These are phyloP conservation scores for Oryza nivara DNA, from an alignment of 176 grass and related monocot genomes.

Conservation along the genomic window DNA sequence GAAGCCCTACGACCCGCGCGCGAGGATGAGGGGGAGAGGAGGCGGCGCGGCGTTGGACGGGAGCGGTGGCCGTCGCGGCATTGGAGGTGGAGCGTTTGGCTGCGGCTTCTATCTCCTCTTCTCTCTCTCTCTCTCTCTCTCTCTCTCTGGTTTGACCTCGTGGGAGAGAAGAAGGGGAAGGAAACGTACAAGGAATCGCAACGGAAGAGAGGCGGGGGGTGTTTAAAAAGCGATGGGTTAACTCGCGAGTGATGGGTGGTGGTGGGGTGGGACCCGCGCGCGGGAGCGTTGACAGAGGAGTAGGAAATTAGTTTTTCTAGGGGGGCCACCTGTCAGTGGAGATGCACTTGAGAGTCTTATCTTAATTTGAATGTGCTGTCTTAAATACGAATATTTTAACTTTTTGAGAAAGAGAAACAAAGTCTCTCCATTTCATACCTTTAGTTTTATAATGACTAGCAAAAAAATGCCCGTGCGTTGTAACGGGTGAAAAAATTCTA, in stretches of 20 bases:
- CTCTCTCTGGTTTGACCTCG: conserved; percentile 43
- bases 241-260: neutral
- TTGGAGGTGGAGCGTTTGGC: conserved; percentile 37
- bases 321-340: neutral
- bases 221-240: conserved; percentile 39
- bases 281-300: neutral
- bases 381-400: neutral
- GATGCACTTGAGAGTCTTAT: neutral
- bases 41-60: conserved; percentile 20
- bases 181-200: conserved; percentile 10
- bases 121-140: neutral
- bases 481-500: too few species aligned
- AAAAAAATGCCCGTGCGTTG: too few species aligned
- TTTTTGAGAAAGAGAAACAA: too few species aligned
- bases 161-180: neutral
- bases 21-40: neutral
- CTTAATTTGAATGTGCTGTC: neutral
- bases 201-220: conserved; percentile 21
- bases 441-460: too few species aligned
- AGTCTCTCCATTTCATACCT: too few species aligned
- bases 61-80: conserved; percentile 11
- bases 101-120: conserved; percentile 10
- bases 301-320: neutral
- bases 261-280: neutral
- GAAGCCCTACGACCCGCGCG: neutral